Percentiles rank a stretch among this genome's conserved stretches.
These are phyloP conservation scores for Rhodosorus marinus DNA, from an alignment of 23 red algal genomes.

Conservation along the genomic window DNA sequence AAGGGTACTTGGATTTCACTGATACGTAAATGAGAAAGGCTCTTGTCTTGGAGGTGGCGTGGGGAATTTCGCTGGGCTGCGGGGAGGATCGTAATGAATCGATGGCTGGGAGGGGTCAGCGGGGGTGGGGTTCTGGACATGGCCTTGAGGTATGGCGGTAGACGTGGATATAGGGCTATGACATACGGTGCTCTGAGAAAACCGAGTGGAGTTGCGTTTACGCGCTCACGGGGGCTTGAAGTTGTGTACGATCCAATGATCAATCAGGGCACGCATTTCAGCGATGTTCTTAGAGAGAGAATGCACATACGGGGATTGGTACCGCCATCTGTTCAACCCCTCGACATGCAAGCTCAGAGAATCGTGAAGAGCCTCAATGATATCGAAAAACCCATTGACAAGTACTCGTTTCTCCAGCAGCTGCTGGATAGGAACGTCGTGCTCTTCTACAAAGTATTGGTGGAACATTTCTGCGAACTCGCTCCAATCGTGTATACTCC, in stretches of 20 bases:
- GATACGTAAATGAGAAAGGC: too few relatives aligned
- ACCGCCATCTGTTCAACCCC: conserved; percentile 43
- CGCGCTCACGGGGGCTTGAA: conserved; percentile 14
- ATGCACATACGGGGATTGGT: conserved; percentile 67
- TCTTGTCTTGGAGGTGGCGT: too few relatives aligned
- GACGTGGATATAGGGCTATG: too few relatives aligned
- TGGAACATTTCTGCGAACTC: conserved; percentile 62
- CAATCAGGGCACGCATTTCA: conserved; percentile 84
- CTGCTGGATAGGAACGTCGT: conserved; percentile 76
- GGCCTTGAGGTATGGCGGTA: too few relatives aligned
- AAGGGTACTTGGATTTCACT: too few relatives aligned
- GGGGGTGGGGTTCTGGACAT: too few relatives aligned
- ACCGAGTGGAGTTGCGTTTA: too few relatives aligned
- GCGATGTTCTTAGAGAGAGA: conserved; percentile 50
- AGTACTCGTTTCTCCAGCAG: conserved; percentile 48
- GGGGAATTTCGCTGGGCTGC: too few relatives aligned
- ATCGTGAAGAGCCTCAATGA: conserved; percentile 27
- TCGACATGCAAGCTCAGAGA: conserved; percentile 59
- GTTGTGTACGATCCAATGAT: conserved; percentile 66
- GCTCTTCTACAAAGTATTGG: conserved; percentile 68
- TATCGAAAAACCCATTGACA: conserved; percentile 37
- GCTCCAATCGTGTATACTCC: conserved; percentile 95
- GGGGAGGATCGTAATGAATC: too few relatives aligned
- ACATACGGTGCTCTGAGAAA: too few relatives aligned
- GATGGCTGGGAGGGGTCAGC: too few relatives aligned